Evolutionary conservation across 768 basidiomycete species (phyloP), one percentile per base, ranked within the genome.

Genomic region (Lactarius hengduanensis): DNA sequence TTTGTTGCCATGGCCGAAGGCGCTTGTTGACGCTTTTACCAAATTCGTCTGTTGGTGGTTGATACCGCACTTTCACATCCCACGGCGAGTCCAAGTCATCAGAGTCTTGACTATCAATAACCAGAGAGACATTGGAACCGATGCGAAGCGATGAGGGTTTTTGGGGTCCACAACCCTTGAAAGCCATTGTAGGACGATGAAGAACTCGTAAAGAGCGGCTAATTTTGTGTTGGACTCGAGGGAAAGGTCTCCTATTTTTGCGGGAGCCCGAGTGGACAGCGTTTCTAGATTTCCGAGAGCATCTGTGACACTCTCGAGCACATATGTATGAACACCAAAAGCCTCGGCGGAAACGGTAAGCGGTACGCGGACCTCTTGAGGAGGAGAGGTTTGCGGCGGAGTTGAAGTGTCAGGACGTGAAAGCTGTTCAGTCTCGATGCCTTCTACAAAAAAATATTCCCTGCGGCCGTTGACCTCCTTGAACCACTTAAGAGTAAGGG

Each of bases 241-340:
- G 15, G 68, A 36, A 40, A 68, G 9, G 45, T 62, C 63, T 45
- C 38, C 66, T 36, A 73, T 74, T 50, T 70, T 66, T 45, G 56
- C 20, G 3, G 62, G 18, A 5, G 57, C 53, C 57, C 70, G 61
- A 28, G 40, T 20, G 28, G 61, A 66, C 8, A 71, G 28, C 18
- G 32, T 22, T 45, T 71, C 80, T 13, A 84, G 74, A 72, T 98
- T 97, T 18, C 92, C 93, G 60, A 90, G 79, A 16, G 87, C 85
- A 72, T 97, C 96, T n/a, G 84, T 83, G 30, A 98, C 84, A 71
- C 88, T 87, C 72, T 96, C 90, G 30, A 97, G 80, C 13, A 84
- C 82, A 72, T 92, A 94, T 2, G 85, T 77, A 73, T 92, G 87
- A 45, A 81, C 83, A 3, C 92, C 92, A 10, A 87, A 80, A 7